Base-by-base conservation (phyloP, 306 rosid genomes). In the Fragaria vesca region DNA sequence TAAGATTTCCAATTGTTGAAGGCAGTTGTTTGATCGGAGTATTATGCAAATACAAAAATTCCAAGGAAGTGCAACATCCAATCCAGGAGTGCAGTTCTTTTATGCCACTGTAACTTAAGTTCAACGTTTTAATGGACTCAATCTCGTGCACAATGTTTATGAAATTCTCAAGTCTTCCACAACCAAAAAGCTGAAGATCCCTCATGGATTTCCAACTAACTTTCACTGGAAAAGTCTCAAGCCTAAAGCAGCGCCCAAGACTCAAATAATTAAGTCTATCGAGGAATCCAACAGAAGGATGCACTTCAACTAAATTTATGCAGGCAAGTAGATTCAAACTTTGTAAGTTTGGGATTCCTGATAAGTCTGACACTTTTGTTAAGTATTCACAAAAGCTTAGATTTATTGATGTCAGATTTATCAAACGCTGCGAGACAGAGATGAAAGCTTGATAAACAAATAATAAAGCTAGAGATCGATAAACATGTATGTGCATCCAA, bases 21-120 rank as follows among this genome's bases (percentile, higher is more conserved):
- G 57, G 57, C 20, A 51, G 12, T 0, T 12, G 24, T 48, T 71
- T 71, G 8, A 48, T 48, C 24, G 4, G 24, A 48, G 0, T 71
- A 5, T 0, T 0, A 28, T 0, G 0, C 57, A 52, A 3, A 1
- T 0, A 0, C 6, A 58, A 58, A 3, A 0, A 0, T 20, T 1
- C 5, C 34, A 58, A 58, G 32, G 65, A 21, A 21, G 32, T 24
- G 38, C 45, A 50, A 68, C 3, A 21, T 21, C 72, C 12, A 12
- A 68, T 21, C 26, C 52, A 42, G 43, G 36, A 21, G 3, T 12
- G 36, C 20, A 68, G 15, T 1, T 43, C 54, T 24, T 69, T 69
- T 12, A 45, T 69, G 55, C 38, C 36, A 13, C 2, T 69, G 9
- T 1, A 21, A 4, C 6, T 0, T 4, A 71, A 15, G 16, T 0